A percentile compares a stretch with the other conserved stretches of the same genome.
These are phyloP conservation scores for Paramecium bursaria DNA, from an alignment of 73 alveolate species.

Conservation along the genomic window DNA sequence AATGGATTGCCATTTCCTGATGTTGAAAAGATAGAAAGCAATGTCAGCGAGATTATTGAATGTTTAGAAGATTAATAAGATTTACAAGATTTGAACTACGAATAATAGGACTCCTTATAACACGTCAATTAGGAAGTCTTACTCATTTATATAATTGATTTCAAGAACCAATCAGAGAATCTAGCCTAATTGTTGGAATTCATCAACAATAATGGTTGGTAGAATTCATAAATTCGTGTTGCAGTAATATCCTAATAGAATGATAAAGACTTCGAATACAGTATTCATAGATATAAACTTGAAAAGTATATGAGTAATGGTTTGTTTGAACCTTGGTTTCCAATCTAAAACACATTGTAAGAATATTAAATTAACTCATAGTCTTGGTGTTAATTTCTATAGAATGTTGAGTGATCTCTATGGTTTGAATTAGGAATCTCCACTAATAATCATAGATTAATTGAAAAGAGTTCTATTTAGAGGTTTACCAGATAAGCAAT, in stretches of 20 bases:
- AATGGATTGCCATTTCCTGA: not conserved
- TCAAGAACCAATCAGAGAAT: not conserved
- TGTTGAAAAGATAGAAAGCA: conserved; percentile 35
- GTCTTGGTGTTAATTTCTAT: conserved; percentile 17
- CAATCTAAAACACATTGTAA: not conserved
- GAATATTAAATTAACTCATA: no score
- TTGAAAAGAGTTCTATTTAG: conserved; percentile 17
- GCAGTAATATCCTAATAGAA: not conserved
- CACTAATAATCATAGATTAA: conserved; percentile 23
- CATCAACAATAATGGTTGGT: conserved; percentile 2
- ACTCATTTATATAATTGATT: conserved; percentile 17
- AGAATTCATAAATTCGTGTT: conserved; percentile 8
- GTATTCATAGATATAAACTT: not conserved
- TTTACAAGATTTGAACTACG: conserved; percentile 27
- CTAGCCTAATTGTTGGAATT: not conserved
- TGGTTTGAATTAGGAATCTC: conserved; percentile 27
- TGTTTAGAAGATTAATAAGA: conserved; percentile 37
- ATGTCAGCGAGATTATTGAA: not conserved
- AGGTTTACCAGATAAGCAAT: conserved; percentile 22
- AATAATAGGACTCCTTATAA: not conserved
- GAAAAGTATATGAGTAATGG: conserved; percentile 45
- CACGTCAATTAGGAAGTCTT: conserved; percentile 31
- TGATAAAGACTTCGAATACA: not conserved
- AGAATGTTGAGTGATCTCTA: conserved; percentile 23
- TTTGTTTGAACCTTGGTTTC: conserved; percentile 48